phyloP scores from a whole-genome alignment of 2,329 filamentous ascomycete genomes.

The Ceratocystis destructans region DNA sequence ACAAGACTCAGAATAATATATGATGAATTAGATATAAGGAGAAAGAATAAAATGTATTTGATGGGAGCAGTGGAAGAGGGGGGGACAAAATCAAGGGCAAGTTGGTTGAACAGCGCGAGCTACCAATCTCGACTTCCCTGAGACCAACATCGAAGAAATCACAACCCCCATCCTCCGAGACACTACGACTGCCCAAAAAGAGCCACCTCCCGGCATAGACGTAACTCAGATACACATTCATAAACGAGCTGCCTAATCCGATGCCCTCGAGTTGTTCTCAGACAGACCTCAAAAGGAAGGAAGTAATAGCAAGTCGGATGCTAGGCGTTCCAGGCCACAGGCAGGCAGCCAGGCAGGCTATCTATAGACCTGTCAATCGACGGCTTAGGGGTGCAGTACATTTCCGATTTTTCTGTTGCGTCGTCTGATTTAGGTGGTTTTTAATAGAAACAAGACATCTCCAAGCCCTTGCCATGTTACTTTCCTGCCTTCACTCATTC shows the following conservation, averaged over 20 bases:
- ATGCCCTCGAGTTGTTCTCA: neutral
- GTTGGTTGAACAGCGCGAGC: neutral
- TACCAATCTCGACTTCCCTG: neutral
- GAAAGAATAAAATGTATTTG: no score
- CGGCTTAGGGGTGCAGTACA: no score
- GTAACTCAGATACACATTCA: slow-evolving; percentile 11
- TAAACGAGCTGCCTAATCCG: slow-evolving; percentile 12
- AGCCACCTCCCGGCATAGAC: slow-evolving; percentile 1
- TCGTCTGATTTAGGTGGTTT: no score
- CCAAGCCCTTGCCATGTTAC: no score
- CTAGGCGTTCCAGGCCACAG: no score
- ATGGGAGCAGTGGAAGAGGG: no score
- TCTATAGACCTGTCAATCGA: no score
- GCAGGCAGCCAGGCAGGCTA: no score
- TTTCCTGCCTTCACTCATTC: no score
- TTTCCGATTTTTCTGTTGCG: no score
- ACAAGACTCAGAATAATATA: neutral
- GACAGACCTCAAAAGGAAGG: neutral
- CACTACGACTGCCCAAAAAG: neutral
- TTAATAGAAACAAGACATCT: no score
- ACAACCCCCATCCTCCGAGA: neutral
- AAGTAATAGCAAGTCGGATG: neutral
- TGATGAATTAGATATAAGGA: no score
- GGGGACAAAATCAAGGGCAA: neutral
- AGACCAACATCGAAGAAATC: neutral